These are phyloP conservation scores for Platanthera zijinensis DNA, from an alignment of 106 monocot species.

Conservation along the genomic window DNA sequence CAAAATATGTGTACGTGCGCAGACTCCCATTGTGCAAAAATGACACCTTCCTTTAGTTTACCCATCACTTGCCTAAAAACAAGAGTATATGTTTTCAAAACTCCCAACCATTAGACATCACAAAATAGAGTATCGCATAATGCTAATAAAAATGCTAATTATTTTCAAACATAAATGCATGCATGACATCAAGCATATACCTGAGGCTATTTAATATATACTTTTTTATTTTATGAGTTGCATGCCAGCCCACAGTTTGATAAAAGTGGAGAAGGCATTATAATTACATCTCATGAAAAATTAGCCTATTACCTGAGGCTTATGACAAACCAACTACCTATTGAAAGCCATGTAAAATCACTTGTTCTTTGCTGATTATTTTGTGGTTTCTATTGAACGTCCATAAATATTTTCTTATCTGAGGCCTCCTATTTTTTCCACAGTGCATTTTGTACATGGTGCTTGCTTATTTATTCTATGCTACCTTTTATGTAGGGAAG, in stretches of 20 bases:
- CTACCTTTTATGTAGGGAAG: neutral
- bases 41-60: too few relatives aligned
- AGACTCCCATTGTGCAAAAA: too few relatives aligned
- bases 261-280: conserved; percentile 97
- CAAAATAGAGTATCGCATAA: too few relatives aligned
- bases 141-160: too few relatives aligned
- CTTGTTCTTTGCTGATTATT: conserved; percentile 1
- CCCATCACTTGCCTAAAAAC: too few relatives aligned
- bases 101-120: too few relatives aligned
- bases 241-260: conserved; percentile 99
- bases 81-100: too few relatives aligned
- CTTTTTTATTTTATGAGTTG: too few relatives aligned
- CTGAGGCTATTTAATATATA: too few relatives aligned
- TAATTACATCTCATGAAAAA: conserved; percentile 93
- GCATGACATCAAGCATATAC: too few relatives aligned
- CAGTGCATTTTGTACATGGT: neutral
- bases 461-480: neutral
- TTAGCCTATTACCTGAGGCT: conserved; percentile 78
- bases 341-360: conserved; percentile 77
- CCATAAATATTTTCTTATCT: neutral
- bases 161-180: too few relatives aligned
- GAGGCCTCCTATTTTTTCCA: neutral
- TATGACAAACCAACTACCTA: conserved; percentile 89
- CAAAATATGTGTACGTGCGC: too few relatives aligned
- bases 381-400: neutral